Percentiles rank a stretch among this genome's conserved stretches.
phyloP scores from a whole-genome alignment of 2,329 filamentous ascomycete genomes.

The Phyllosticta citriasiana region DNA sequence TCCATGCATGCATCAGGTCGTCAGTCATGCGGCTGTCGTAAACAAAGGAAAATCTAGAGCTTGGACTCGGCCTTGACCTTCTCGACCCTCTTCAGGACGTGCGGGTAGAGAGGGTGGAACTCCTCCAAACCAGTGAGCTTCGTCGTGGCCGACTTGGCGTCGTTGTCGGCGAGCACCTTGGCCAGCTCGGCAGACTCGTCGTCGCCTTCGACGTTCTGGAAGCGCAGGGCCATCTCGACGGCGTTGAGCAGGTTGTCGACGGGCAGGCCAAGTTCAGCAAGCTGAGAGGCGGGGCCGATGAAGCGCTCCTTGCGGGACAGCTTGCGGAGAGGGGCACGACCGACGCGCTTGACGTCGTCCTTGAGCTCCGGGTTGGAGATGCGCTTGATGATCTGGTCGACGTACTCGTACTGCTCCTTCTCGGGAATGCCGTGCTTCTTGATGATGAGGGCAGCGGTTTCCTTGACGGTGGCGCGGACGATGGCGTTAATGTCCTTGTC shows the following conservation, averaged over 20 bases:
- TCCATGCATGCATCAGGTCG: neutral
- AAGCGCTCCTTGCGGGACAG: constrained; percentile 92
- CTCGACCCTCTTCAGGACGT: constrained; percentile 67
- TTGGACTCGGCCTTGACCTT: constrained; percentile 53
- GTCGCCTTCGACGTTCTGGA: constrained; percentile 88
- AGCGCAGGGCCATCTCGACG: constrained; percentile 85
- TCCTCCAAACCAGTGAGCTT: constrained; percentile 74
- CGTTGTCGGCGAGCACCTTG: constrained; percentile 68
- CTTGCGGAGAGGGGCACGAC: constrained; percentile 88
- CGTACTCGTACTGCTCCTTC: constrained; percentile 73
- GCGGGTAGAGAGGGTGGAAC: constrained; percentile 65
- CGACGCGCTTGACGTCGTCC: constrained; percentile 89
- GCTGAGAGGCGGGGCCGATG: constrained; percentile 79
- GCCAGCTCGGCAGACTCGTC: constrained; percentile 81
- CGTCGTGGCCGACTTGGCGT: constrained; percentile 63
- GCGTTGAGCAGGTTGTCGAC: constrained; percentile 68
- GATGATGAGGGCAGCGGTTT: constrained; percentile 80
- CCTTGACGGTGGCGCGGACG: constrained; percentile 68
- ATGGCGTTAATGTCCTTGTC: constrained; percentile 71
- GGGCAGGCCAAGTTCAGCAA: constrained; percentile 69
- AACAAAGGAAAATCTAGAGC: neutral
- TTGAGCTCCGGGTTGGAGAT: constrained; percentile 91
- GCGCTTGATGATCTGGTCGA: constrained; percentile 81
- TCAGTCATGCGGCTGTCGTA: neutral
- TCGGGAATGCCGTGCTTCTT: constrained; percentile 72